Base-by-base conservation (phyloP, 2,329 filamentous ascomycete genomes). In the Ophiosphaerella narmari region DNA sequence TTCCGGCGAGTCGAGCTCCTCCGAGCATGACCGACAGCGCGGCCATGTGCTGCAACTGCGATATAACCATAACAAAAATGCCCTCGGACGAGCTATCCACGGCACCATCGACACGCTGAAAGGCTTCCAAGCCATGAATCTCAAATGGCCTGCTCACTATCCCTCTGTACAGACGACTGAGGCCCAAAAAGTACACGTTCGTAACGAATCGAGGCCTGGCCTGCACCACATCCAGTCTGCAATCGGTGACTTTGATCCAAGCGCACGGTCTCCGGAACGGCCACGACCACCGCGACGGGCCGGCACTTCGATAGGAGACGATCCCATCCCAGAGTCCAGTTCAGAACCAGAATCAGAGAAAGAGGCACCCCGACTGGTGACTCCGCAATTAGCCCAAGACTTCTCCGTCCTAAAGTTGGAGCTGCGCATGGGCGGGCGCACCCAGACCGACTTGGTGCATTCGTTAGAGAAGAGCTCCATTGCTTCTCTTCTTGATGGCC, bases 361-460 rank as follows among this genome's bases (percentile, higher is more conserved):
- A 3, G 73, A 82, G 8, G 91, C 96, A 67, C 93, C 93, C 12
- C 82, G 94, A 57, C 80, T 99, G 21, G 87, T 97, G 54, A 91
- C 91, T 1, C 90, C 91, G 26, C 91, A 97, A 73, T 91, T 97
- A 56, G 90, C 92, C 3, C 91, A 96, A 59, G 92, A 99, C 66
- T 97, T 97, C 64, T 97, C 93, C 0, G 87, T 99, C 29, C 76
- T 99, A 58, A 99, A 97, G 76, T 79, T 99, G 54, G 94, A 99
- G 71, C 77, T 99, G 49, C 96, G 97, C 75, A 82, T 99, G 47
- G 92, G 93, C 29, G 81, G 89, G 5, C 73, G 96, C 42, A 89
- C 91, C 53, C 94, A 97, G 68, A 83, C 90, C 0, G 92, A 97
- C 66, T 80, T 97, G 14, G 92, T 97, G 7, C 93, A 97, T 74